Conservation (phyloP, 2,329 filamentous ascomycete species). For the Exophiala calicioides region DNA sequence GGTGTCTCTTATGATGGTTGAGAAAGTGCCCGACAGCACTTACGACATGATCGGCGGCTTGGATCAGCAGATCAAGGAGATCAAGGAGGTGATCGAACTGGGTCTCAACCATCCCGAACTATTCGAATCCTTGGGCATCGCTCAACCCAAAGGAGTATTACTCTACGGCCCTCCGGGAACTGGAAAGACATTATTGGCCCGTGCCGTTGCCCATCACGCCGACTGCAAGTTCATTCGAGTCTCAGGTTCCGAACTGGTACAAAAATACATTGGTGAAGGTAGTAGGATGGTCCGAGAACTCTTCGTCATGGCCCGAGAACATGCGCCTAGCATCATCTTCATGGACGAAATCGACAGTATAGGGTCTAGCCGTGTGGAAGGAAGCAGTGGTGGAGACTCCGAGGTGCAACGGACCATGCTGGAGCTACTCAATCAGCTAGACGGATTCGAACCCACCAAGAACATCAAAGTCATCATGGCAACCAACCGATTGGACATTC, state of each 20-base stretch:
- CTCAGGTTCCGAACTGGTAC: conserved; percentile 91
- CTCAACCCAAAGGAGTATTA: conserved; percentile 94
- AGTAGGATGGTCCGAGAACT: conserved; percentile 98
- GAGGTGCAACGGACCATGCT: conserved; percentile 99
- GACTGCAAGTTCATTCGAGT: conserved; percentile 99
- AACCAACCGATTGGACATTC: conserved; percentile 94
- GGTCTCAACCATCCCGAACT: conserved; percentile 97
- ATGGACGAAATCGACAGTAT: conserved; percentile 99
- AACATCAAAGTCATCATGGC: conserved; percentile 99
- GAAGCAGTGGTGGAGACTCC: conserved; percentile 90
- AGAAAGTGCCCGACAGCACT: conserved; percentile 98
- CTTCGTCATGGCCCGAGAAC: conserved; percentile 98
- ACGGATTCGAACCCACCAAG: conserved; percentile 98
- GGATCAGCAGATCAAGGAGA: conserved; percentile 99
- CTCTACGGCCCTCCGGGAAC: conserved; percentile 96
- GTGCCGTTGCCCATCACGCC: conserved; percentile 96
- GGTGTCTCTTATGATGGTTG: conserved; percentile 99
- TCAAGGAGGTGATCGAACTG: conserved; percentile 99
- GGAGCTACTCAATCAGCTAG: conserved; percentile 95
- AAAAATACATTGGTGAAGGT: conserved; percentile 99
- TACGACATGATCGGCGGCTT: conserved; percentile 99
- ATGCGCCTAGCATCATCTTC: conserved; percentile 98
- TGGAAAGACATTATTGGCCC: conserved; percentile 90
- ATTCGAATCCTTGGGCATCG: conserved; percentile 98
- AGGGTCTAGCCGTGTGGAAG: conserved; percentile 93